These are phyloP conservation scores for Beauveria sp. DNA, from an alignment of 2,329 filamentous ascomycete genomes.

Conservation along the genomic window DNA sequence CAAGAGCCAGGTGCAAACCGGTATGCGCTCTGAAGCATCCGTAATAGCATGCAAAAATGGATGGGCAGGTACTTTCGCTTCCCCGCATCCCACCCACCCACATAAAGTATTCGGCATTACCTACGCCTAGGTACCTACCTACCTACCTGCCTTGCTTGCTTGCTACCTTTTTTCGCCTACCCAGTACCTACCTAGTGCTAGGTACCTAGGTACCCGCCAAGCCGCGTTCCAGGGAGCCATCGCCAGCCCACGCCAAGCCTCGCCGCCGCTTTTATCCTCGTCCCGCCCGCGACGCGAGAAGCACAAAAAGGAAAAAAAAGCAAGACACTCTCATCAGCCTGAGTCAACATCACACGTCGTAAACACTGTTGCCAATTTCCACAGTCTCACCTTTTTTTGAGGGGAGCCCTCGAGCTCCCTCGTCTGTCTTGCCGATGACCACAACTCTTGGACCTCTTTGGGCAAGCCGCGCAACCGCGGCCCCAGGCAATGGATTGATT, in stretches of 20 bases:
- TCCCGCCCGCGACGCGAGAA: neutral
- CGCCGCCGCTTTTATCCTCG: neutral
- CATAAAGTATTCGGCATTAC: neutral
- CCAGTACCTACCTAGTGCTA: neutral
- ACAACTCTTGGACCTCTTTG: neutral
- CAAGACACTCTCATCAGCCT: slow-evolving; percentile 6
- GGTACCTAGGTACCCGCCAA: neutral
- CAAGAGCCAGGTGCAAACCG: neutral
- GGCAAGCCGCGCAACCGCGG: no score
- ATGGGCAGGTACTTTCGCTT: neutral
- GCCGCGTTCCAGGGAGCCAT: slow-evolving; percentile 1
- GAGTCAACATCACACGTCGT: slow-evolving; percentile 4
- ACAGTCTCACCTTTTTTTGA: slow-evolving; percentile 7
- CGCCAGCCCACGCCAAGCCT: neutral
- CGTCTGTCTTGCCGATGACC: neutral
- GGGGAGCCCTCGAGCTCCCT: neutral
- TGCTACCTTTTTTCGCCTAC: neutral
- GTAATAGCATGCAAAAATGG: no score
- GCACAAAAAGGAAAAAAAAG: neutral
- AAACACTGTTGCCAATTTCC: slow-evolving; percentile 8
- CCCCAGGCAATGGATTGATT: no score
- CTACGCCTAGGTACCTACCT: neutral
- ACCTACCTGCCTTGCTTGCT: neutral
- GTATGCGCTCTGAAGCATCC: neutral
- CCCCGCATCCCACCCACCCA: neutral